Conservation (phyloP, 176 grass and related monocot species). For the Lolium multiflorum region DNA sequence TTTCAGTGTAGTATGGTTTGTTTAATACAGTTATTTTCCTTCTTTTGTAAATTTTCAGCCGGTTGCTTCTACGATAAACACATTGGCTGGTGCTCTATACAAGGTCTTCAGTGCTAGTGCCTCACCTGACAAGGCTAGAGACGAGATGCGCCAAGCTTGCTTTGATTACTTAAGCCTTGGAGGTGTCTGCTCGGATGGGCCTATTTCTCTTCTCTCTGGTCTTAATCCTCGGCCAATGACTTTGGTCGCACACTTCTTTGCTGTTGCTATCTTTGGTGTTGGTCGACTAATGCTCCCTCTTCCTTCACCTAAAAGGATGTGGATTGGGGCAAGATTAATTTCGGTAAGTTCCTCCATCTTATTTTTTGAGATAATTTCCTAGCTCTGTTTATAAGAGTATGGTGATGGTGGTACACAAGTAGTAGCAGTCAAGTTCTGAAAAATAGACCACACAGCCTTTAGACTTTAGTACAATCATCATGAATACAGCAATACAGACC, state of each 20-base stretch:
- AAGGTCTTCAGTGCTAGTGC: slow-evolving; percentile 89
- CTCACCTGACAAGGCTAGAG: slow-evolving; percentile 84
- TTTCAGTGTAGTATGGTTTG: neutral
- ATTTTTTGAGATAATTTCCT: neutral
- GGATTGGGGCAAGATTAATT: slow-evolving; percentile 82
- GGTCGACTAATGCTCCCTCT: slow-evolving; percentile 85
- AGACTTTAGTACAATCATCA: neutral
- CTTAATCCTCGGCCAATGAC: slow-evolving; percentile 93
- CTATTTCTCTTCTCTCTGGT: slow-evolving; percentile 89
- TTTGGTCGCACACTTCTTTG: slow-evolving; percentile 96
- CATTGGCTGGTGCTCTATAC: slow-evolving; percentile 91
- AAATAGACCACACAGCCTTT: neutral
- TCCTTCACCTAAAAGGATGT: slow-evolving; percentile 79
- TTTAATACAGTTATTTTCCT: neutral
- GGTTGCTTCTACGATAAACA: slow-evolving; percentile 99
- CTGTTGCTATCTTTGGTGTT: slow-evolving; percentile 94
- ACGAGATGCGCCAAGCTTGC: slow-evolving; percentile 97
- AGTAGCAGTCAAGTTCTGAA: neutral
- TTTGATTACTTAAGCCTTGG: slow-evolving; percentile 98
- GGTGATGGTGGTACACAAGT: neutral
- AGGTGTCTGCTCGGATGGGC: slow-evolving; percentile 82
- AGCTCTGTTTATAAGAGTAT: neutral
- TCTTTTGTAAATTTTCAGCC: slow-evolving; percentile 55
- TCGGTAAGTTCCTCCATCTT: slow-evolving; percentile 61
- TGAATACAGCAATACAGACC: neutral